Evolutionary conservation across 441 rosid genomes (phyloP).

Genomic region (Daphne laureola): DNA sequence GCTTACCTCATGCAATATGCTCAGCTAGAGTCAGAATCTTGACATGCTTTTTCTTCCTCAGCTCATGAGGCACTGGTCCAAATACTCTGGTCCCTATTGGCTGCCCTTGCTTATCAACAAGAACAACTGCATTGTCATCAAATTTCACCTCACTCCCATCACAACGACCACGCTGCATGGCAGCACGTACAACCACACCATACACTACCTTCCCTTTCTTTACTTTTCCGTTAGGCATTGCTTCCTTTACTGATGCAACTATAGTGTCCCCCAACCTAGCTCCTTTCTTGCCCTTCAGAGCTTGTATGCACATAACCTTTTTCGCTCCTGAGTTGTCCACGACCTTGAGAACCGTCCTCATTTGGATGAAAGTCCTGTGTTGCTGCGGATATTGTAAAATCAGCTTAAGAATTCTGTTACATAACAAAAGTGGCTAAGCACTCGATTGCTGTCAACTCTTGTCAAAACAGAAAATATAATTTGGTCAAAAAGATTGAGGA

Average conservation of each 20-base stretch:
- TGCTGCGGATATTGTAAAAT: constrained; percentile 30
- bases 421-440: neutral
- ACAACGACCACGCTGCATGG: constrained; percentile 79
- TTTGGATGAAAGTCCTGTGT: constrained; percentile 78
- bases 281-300: constrained; percentile 70
- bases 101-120: constrained; percentile 68
- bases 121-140: constrained; percentile 89
- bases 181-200: constrained; percentile 86
- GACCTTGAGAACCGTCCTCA: constrained; percentile 82
- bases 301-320: constrained; percentile 89
- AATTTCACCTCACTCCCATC: constrained; percentile 91
- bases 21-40: constrained; percentile 75
- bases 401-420: neutral
- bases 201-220: constrained; percentile 85
- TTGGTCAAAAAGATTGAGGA: no score
- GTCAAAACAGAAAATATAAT: no score
- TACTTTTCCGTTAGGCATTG: constrained; percentile 84
- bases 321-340: constrained; percentile 90
- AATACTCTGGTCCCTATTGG: constrained; percentile 82
- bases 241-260: constrained; percentile 86
- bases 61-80: constrained; percentile 87
- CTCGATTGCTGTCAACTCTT: neutral
- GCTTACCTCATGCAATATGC: constrained; percentile 56
- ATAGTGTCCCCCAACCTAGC: constrained; percentile 84
- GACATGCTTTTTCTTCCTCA: constrained; percentile 76